Conservation (phyloP, 2,329 filamentous ascomycete species). For the Ascochyta clinopodiicola region DNA sequence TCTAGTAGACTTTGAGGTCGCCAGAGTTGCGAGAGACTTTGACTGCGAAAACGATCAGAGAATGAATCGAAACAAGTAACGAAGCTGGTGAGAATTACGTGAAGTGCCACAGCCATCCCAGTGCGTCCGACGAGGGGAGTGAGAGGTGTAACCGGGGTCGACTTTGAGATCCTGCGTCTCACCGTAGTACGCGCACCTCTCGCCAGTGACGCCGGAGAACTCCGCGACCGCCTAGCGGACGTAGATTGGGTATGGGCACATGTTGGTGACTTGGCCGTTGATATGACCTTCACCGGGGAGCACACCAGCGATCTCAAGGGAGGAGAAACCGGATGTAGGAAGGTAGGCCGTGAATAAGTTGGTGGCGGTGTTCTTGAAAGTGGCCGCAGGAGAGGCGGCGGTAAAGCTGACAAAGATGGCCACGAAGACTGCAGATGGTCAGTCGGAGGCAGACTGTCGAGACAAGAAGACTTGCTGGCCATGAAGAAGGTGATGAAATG, state of each 20-base stretch:
- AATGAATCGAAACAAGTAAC: too few relatives aligned
- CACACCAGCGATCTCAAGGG: neutral
- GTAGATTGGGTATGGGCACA: constrained; percentile 2
- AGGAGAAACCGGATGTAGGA: neutral
- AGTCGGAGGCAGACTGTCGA: too few relatives aligned
- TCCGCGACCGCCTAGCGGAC: constrained; percentile 4
- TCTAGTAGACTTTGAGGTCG: constrained; percentile 1
- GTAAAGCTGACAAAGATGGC: neutral
- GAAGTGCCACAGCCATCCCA: constrained; percentile 4
- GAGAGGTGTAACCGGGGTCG: neutral
- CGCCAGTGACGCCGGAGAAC: neutral
- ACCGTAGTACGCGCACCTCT: neutral
- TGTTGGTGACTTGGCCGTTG: constrained; percentile 2
- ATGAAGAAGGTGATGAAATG: neutral
- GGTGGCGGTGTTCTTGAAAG: neutral
- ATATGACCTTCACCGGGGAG: neutral
- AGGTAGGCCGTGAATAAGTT: neutral
- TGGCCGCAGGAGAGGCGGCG: too few relatives aligned
- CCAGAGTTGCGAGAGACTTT: constrained; percentile 4
- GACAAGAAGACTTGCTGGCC: neutral
- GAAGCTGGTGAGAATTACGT: neutral
- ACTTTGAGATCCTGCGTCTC: neutral
- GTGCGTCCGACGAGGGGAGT: neutral
- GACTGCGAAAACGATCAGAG: neutral
- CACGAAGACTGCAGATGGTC: neutral